Evolutionary conservation across 225 moss, liverwort and hornwort species (phyloP).

Genomic region (Lunularia cruciata): DNA sequence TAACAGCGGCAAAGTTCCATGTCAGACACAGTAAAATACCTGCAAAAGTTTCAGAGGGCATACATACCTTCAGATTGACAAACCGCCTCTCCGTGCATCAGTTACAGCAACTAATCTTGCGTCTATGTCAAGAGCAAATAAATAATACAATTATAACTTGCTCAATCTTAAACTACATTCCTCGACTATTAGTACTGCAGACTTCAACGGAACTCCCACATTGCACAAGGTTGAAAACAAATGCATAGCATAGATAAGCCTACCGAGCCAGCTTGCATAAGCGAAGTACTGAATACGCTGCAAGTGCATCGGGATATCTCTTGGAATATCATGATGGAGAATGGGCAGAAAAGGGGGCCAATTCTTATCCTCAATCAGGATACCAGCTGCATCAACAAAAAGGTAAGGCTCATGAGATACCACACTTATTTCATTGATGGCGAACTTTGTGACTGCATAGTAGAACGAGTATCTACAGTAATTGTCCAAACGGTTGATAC

Average conservation of each 20-base stretch:
- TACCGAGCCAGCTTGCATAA: constrained; percentile 96
- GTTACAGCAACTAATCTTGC: neutral
- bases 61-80: neutral
- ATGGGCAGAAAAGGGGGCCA: constrained; percentile 83
- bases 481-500: too few species aligned
- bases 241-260: neutral
- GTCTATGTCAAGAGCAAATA: too few species aligned
- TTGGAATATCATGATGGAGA: constrained; percentile 86
- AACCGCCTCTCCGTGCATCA: neutral
- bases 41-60: constrained; percentile 22
- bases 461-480: too few species aligned
- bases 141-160: too few species aligned
- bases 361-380: constrained; percentile 84
- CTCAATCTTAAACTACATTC: too few species aligned
- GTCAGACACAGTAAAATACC: constrained; percentile 69
- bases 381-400: constrained; percentile 63
- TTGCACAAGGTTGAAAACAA: too few species aligned
- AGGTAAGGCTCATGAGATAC: neutral
- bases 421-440: too few species aligned
- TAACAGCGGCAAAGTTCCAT: constrained; percentile 83
- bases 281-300: constrained; percentile 75
- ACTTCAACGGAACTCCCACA: too few species aligned
- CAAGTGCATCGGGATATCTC: constrained; percentile 79
- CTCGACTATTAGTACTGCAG: too few species aligned
- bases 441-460: too few species aligned